These are phyloP conservation scores for Aspergillus bombycis DNA, from an alignment of 2,329 filamentous ascomycete genomes.

Conservation along the genomic window DNA sequence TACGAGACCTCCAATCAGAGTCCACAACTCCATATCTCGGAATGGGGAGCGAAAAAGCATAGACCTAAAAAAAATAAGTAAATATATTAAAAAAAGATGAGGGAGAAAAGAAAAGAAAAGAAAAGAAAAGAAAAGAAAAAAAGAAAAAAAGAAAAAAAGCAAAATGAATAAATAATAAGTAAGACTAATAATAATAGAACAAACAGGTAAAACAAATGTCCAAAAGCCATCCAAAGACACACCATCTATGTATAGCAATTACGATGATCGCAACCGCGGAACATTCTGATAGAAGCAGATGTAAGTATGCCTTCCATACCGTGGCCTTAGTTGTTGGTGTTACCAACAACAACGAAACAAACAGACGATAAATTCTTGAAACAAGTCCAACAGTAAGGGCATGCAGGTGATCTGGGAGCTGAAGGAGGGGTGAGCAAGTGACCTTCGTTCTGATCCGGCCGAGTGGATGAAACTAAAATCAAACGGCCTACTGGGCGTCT, in stretches of 20 bases:
- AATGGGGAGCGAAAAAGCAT: neutral
- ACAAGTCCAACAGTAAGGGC: neutral
- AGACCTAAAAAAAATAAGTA: neutral
- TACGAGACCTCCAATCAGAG: neutral
- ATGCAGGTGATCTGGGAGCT: neutral
- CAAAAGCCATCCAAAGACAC: neutral
- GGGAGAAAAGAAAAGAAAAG: no score
- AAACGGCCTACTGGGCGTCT: neutral
- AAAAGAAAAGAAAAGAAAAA: no score
- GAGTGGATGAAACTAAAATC: constrained; percentile 2
- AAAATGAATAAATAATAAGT: neutral
- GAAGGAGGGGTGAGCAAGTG: neutral
- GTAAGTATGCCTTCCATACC: neutral
- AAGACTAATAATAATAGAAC: neutral
- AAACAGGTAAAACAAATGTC: neutral
- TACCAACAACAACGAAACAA: neutral
- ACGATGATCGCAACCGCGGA: neutral
- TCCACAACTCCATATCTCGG: neutral
- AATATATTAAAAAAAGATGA: no score
- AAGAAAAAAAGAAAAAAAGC: neutral
- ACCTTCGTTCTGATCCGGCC: neutral
- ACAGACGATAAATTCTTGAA: neutral
- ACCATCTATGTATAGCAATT: neutral
- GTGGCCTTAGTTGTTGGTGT: neutral
- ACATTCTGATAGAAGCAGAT: neutral